Conservation (phyloP, 805 yeast genomes). For the Limtongia smithiae region DNA sequence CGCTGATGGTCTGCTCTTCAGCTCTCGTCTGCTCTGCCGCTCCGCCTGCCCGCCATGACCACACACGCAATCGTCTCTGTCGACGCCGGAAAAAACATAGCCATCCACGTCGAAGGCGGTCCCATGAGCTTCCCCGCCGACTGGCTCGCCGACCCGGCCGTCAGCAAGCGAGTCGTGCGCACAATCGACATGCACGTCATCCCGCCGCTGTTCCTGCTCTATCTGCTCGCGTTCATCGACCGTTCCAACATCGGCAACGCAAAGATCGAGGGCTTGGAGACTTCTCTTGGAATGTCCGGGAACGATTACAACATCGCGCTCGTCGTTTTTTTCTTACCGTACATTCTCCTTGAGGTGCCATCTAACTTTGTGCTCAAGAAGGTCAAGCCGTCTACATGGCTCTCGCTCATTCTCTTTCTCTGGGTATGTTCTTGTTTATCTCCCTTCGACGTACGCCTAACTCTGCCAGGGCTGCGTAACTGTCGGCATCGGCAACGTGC, state of each 20-base stretch:
- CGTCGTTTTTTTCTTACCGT: conserved; percentile 44
- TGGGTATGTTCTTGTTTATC: conserved; percentile 21
- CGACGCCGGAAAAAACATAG: too few species aligned
- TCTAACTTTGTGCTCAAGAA: conserved; percentile 39
- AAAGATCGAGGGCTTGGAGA: conserved; percentile 43
- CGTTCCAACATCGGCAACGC: conserved; percentile 48
- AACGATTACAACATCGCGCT: conserved; percentile 44
- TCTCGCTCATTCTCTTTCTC: conserved; percentile 1
- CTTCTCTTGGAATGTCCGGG: conserved; percentile 41
- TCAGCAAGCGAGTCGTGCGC: background rate
- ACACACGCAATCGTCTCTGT: too few species aligned
- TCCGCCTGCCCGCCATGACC: too few species aligned
- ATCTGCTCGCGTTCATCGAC: conserved; percentile 40
- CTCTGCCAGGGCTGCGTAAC: conserved; percentile 31
- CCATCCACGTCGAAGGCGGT: too few species aligned
- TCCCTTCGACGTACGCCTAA: too few species aligned
- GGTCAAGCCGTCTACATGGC: conserved; percentile 39
- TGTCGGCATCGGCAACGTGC: conserved; percentile 34
- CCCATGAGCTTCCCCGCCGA: too few species aligned
- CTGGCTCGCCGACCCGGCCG: too few species aligned
- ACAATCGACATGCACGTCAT: conserved; percentile 29
- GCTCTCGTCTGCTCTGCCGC: too few species aligned
- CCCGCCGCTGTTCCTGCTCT: conserved; percentile 30
- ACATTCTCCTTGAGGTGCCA: conserved; percentile 45
- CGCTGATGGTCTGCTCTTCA: too few species aligned